These are phyloP conservation scores for Pythium folliculosum DNA, from an alignment of 352 stramenopile genomes.

Conservation along the genomic window DNA sequence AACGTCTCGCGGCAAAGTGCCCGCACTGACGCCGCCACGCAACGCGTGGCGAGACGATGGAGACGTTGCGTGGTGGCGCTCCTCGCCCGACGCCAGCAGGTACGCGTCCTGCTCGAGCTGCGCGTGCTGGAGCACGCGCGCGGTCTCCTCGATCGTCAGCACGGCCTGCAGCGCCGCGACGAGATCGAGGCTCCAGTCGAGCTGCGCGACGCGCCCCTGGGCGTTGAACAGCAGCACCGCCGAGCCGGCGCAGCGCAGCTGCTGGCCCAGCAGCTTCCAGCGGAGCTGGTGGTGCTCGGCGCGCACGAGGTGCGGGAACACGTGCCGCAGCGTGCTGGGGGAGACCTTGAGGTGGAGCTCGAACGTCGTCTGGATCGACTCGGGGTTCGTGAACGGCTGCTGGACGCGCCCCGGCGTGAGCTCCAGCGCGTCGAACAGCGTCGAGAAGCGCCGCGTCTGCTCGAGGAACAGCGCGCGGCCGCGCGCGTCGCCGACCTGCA, in stretches of 20 bases:
- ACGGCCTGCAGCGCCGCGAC: slow-evolving; percentile 9
- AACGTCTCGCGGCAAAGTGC: too few species aligned
- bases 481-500: slow-evolving; percentile 5
- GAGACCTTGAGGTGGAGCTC: slow-evolving; percentile 5
- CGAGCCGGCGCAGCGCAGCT: slow-evolving; percentile 4
- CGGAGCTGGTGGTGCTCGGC: slow-evolving; percentile 8
- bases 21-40: too few species aligned
- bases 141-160: slow-evolving; percentile 26
- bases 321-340: not conserved
- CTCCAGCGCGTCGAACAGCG: slow-evolving; percentile 10
- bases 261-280: slow-evolving; percentile 16
- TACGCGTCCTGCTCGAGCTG: slow-evolving; percentile 11
- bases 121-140: slow-evolving; percentile 10
- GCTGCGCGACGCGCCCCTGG: not conserved
- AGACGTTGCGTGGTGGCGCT: not conserved
- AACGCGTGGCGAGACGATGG: too few species aligned
- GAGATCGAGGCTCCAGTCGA: slow-evolving; percentile 19
- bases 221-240: slow-evolving; percentile 6
- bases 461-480: slow-evolving; percentile 14
- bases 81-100: slow-evolving; percentile 1
- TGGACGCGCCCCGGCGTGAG: not conserved
- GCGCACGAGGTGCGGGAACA: slow-evolving; percentile 20
- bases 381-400: not conserved
- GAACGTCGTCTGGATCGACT: slow-evolving; percentile 6
- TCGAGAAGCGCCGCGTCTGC: slow-evolving; percentile 12